Evolutionary conservation across 2,329 filamentous ascomycete genomes (phyloP).

Genomic region (Cytospora leucostoma): DNA sequence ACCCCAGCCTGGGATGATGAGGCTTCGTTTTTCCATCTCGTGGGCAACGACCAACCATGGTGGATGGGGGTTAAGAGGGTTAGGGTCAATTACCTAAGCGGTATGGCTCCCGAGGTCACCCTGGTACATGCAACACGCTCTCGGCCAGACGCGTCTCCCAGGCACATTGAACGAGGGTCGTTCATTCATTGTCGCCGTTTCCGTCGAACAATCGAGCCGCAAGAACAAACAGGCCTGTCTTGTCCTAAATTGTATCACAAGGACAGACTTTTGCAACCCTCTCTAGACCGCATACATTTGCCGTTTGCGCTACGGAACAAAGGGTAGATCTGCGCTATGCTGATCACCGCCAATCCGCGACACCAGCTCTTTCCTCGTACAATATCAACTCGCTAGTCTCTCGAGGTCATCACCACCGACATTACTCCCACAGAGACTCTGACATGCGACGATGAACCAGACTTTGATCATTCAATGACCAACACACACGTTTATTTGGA

Average conservation of each 20-base stretch:
- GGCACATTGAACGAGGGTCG: slow-evolving; percentile 3
- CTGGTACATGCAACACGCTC: slow-evolving; percentile 11
- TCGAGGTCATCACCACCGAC: slow-evolving; percentile 19
- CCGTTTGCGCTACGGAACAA: slow-evolving; percentile 16
- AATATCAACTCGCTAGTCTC: slow-evolving; percentile 5
- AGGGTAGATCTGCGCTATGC: slow-evolving; percentile 20
- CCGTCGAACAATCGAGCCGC: neutral
- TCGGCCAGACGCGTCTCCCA: slow-evolving; percentile 17
- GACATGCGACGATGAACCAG: slow-evolving; percentile 8
- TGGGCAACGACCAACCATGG: neutral
- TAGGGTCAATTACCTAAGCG: slow-evolving; percentile 1
- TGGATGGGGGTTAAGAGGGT: neutral
- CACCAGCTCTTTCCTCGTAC: slow-evolving; percentile 15
- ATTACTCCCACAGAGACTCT: slow-evolving; percentile 5
- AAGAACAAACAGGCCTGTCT: slow-evolving; percentile 5
- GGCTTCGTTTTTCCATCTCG: no score
- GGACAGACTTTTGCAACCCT: neutral
- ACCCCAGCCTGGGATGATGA: no score
- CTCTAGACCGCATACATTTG: slow-evolving; percentile 1
- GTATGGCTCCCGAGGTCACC: neutral
- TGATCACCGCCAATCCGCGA: slow-evolving; percentile 9
- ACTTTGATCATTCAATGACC: neutral
- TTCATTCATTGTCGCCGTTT: slow-evolving; percentile 11
- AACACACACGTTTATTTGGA: neutral
- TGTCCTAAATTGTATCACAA: neutral